These are phyloP conservation scores for Boletus patriciae DNA, from an alignment of 768 basidiomycete species.

Conservation along the genomic window DNA sequence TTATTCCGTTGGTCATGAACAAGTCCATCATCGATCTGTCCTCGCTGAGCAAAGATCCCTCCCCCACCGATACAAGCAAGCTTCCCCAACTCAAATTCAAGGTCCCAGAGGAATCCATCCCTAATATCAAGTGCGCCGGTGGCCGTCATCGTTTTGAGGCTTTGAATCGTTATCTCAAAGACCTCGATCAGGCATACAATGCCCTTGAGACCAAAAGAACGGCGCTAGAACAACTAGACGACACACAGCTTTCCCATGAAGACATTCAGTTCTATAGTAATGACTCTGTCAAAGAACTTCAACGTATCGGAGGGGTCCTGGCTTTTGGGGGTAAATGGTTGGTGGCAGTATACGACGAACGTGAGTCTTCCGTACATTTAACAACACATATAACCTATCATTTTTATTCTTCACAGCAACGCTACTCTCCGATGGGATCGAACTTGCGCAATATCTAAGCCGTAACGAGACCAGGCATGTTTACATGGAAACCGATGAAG, in stretches of 20 bases:
- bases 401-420: no score
- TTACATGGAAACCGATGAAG: conserved; percentile 14
- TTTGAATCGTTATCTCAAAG: not conserved
- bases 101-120: not conserved
- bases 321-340: not conserved
- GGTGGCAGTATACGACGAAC: not conserved
- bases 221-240: no score
- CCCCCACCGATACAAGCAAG: not conserved
- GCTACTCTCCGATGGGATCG: not conserved
- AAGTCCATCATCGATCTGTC: not conserved
- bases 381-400: not conserved
- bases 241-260: no score
- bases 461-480: conserved; percentile 9
- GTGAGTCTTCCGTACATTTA: not conserved
- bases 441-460: conserved; percentile 9
- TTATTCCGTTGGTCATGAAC: not conserved
- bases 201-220: not conserved
- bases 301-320: no score
- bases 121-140: not conserved
- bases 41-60: not conserved
- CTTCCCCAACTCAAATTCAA: not conserved
- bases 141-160: not conserved
- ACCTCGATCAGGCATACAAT: not conserved
- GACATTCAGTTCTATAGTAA: no score
- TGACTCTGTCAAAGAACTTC: no score